These are phyloP conservation scores for Sarocladiaceae sp. DNA, from an alignment of 2,329 filamentous ascomycete genomes.

Conservation along the genomic window DNA sequence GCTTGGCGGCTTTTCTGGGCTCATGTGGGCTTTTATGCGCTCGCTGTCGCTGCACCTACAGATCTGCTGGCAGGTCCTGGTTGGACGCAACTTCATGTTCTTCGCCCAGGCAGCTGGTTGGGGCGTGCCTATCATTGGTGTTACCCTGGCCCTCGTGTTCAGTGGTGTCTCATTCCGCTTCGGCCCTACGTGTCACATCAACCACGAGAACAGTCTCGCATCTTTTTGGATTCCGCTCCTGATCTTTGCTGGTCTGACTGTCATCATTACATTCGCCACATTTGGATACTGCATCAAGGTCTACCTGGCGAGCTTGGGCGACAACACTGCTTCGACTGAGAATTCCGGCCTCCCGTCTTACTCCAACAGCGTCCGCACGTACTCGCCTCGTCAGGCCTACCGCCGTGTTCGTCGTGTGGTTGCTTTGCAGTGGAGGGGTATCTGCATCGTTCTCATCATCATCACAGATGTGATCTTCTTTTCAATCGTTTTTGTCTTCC, in stretches of 20 bases:
- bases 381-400: conserved; percentile 75
- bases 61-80: conserved; percentile 94
- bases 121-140: conserved; percentile 73
- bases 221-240: conserved; percentile 90
- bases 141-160: conserved; percentile 71
- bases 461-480: conserved; percentile 92
- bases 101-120: conserved; percentile 75
- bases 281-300: conserved; percentile 93
- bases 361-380: conserved; percentile 65
- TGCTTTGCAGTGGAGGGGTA: conserved; percentile 90
- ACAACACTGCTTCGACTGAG: conserved; percentile 66
- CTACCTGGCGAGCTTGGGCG: conserved; percentile 78
- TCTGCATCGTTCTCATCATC: conserved; percentile 85
- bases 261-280: conserved; percentile 78
- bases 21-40: conserved; percentile 89
- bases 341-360: conserved; percentile 68
- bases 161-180: conserved; percentile 95
- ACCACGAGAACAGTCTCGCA: conserved; percentile 76
- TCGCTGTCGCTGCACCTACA: conserved; percentile 91
- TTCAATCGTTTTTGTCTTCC: conserved; percentile 81
- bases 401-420: conserved; percentile 81
- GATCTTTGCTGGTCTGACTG: conserved; percentile 69
- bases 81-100: conserved; percentile 88
- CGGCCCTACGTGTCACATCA: conserved; percentile 89
- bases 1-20: conserved; percentile 76